Evolutionary conservation across 2,329 filamentous ascomycete genomes (phyloP).

Genomic region (Ceratocystis smalleyi): DNA sequence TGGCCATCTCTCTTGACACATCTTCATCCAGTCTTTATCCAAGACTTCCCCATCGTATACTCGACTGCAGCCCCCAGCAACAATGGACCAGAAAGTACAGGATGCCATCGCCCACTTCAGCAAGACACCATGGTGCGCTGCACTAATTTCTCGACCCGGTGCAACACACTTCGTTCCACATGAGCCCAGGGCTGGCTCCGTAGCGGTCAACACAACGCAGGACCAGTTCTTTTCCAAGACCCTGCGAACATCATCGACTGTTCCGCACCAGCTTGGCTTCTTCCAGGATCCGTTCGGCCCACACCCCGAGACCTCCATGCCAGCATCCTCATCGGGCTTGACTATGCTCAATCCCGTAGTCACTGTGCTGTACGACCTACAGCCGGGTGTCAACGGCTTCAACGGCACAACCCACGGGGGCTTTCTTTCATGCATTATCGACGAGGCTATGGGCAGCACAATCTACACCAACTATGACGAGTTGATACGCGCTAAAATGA

Average conservation of each 20-base stretch:
- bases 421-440: conserved; percentile 19
- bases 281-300: conserved; percentile 15
- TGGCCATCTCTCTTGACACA: no score
- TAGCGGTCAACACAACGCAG: conserved; percentile 1
- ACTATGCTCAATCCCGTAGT: conserved; percentile 17
- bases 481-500: conserved; percentile 10
- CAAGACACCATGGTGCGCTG: conserved; percentile 14
- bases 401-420: conserved; percentile 21
- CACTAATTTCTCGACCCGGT: conserved; percentile 6
- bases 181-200: not conserved
- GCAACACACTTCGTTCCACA: conserved; percentile 9
- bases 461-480: conserved; percentile 19
- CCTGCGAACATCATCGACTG: conserved; percentile 14
- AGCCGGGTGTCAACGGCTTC: conserved; percentile 20
- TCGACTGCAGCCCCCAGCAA: not conserved
- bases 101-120: conserved; percentile 12
- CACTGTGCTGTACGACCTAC: conserved; percentile 20
- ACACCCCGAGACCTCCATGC: not conserved
- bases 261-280: conserved; percentile 21
- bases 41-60: no score
- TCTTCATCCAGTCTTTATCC: no score
- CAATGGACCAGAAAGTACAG: not conserved
- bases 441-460: conserved; percentile 22
- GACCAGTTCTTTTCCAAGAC: conserved; percentile 18
- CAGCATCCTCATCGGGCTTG: conserved; percentile 5